A percentile compares a stretch with the other conserved stretches of the same genome.
These are phyloP conservation scores for Scheffersomyces spartinae DNA, from an alignment of 805 yeast species.

Conservation along the genomic window DNA sequence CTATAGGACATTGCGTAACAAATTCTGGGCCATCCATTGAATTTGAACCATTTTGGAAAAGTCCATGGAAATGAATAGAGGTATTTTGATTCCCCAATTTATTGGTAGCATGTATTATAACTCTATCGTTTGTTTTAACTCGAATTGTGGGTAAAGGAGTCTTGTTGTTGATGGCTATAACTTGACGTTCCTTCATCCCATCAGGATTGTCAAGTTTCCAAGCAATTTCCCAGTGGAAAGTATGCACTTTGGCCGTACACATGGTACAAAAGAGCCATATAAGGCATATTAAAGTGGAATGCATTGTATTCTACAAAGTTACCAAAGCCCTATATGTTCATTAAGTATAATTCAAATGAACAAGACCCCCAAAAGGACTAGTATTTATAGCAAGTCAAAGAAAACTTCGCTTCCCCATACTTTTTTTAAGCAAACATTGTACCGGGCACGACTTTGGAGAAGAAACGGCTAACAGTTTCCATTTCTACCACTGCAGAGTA, in stretches of 20 bases:
- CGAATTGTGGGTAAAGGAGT: conserved; percentile 34
- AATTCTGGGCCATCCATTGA: conserved; percentile 36
- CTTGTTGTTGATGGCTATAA: conserved; percentile 45
- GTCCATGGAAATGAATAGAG: conserved; percentile 35
- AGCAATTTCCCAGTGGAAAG: conserved; percentile 24
- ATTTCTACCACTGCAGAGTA: too few species aligned
- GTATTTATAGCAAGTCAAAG: too few species aligned
- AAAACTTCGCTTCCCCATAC: too few species aligned
- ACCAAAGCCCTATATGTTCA: too few species aligned
- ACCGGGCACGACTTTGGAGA: too few species aligned
- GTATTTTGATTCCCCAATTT: conserved; percentile 21
- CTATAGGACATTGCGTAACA: conserved; percentile 35
- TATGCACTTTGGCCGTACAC: conserved; percentile 22
- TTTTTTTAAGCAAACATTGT: too few species aligned
- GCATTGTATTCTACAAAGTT: too few species aligned
- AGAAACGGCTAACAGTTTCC: too few species aligned
- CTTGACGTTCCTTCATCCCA: conserved; percentile 36
- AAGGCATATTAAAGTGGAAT: too few species aligned
- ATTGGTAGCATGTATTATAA: conserved; percentile 25
- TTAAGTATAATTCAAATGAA: too few species aligned
- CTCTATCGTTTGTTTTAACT: conserved; percentile 28
- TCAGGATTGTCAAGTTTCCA: conserved; percentile 43
- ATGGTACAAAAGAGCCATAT: too few species aligned
- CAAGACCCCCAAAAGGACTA: too few species aligned
- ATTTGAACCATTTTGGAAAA: conserved; percentile 25